Evolutionary conservation across 2,329 filamentous ascomycete genomes (phyloP), one percentile per base, ranked within the genome.

Genomic region (Tothia fuscella): DNA sequence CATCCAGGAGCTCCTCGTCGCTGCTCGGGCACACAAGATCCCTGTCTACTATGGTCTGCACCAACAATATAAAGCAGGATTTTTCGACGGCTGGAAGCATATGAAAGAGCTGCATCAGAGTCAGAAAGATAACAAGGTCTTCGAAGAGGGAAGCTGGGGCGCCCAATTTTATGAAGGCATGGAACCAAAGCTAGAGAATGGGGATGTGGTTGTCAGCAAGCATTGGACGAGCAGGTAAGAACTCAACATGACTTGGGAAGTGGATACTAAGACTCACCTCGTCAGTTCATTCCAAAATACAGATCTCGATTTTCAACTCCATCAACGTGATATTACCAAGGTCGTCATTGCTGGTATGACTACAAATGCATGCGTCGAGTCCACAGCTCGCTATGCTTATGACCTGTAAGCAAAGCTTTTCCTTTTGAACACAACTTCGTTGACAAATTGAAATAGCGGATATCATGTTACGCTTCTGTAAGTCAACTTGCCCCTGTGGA

Each of bases 1-100:
- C 39, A 46, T 58, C 1, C 46, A 50, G 19, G 44, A 49, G 5
- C 41, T 58, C 4, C 48, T 58, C 10, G 26, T 37, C 4, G 47
- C 46, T 2, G 56, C 55, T 2, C 47, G 51, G 19, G 38, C 38
- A 1, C 41, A 45, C 14, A 49, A 49, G 5, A 56, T 61, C 13
- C 55, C 58, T 0, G 52, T 60, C 43, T 61, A 51, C 45, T 61
- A 61, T 28, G 53, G 52, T n/a, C 47, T 61, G 10, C 58, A 61
- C 36, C 56, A 60, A 43, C 51, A 51, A 31, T 47, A 34, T 13
- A 46, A 48, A 16, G 39, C 46, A 2, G 50, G 50, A 10, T 52
- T 50, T 21, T 48, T 53, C 25, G 31, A 42, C 2, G 56, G 54
- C 2, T 61, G 57, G 57, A 48, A 49, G 19, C 55, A 54, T 38